Conservation (phyloP, 2,329 filamentous ascomycete genomes). For the Verticillium alfalfae region DNA sequence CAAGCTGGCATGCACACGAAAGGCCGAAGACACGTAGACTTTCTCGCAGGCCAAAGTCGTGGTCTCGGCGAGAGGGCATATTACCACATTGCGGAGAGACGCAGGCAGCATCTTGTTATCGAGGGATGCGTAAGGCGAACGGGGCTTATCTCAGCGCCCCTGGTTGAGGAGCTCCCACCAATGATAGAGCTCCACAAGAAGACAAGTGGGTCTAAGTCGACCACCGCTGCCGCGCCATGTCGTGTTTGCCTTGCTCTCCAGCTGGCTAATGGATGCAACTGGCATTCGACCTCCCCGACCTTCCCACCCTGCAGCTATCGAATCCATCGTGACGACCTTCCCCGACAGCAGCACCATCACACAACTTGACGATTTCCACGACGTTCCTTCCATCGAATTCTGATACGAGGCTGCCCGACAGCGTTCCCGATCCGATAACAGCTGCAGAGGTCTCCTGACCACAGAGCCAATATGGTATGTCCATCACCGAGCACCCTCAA, state of each 20-base stretch:
- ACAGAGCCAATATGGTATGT: conserved; percentile 16
- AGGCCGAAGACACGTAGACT: neutral
- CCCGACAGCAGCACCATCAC: conserved; percentile 11
- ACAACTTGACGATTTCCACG: conserved; percentile 5
- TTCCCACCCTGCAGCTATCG: conserved; percentile 19
- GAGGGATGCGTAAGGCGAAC: neutral
- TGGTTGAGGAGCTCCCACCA: conserved; percentile 11
- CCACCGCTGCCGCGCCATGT: conserved; percentile 29
- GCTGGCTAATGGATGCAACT: conserved; percentile 10
- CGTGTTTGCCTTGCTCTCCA: conserved; percentile 33
- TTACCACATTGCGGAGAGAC: neutral
- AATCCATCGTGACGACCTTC: conserved; percentile 12
- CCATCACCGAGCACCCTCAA: conserved; percentile 7
- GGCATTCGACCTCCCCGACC: conserved; percentile 9
- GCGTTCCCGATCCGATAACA: neutral
- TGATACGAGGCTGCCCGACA: neutral
- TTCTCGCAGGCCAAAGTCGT: neutral
- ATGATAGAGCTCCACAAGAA: conserved; percentile 8
- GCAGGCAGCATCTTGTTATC: neutral
- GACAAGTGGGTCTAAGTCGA: conserved; percentile 1
- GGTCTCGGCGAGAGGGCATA: neutral
- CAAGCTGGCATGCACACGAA: neutral
- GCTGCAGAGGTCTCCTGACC: neutral
- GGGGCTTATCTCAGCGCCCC: neutral
- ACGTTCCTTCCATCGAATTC: conserved; percentile 4